Conservation (phyloP, 2,329 filamentous ascomycete species). For the Diplodia mutila region DNA sequence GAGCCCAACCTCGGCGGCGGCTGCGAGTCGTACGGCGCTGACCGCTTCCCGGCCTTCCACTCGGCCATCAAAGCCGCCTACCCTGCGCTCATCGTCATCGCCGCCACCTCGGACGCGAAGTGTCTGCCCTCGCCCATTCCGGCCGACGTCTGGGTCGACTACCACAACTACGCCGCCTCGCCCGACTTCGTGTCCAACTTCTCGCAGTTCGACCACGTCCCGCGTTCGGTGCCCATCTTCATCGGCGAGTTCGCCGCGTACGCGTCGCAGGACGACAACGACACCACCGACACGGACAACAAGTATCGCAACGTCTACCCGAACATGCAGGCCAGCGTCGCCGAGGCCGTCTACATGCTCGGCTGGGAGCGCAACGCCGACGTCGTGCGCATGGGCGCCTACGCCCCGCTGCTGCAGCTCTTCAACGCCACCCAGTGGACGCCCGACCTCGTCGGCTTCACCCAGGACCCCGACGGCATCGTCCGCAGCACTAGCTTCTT, state of each 20-base stretch:
- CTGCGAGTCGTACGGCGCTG: conserved; percentile 46
- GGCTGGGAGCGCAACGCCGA: conserved; percentile 68
- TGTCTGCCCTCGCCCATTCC: conserved; percentile 27
- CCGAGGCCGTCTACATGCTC: conserved; percentile 67
- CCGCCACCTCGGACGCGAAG: conserved; percentile 46
- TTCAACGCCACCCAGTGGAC: conserved; percentile 25
- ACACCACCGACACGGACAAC: too few species aligned
- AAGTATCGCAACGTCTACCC: background rate
- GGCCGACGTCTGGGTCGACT: conserved; percentile 49
- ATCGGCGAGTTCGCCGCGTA: conserved; percentile 23
- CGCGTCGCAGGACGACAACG: background rate
- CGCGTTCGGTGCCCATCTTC: conserved; percentile 14
- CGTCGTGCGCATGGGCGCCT: conserved; percentile 43
- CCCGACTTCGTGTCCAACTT: conserved; percentile 55
- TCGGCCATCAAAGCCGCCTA: conserved; percentile 61
- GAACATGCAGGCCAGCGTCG: conserved; percentile 54
- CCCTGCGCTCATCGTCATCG: conserved; percentile 61
- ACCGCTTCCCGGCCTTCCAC: conserved; percentile 63
- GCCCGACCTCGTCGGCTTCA: conserved; percentile 15
- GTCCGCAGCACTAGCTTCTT: conserved; percentile 20
- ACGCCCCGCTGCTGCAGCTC: conserved; percentile 24
- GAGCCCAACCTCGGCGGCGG: conserved; percentile 64
- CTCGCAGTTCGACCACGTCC: conserved; percentile 42
- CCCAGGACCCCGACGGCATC: background rate
- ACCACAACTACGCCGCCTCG: conserved; percentile 48